Evolutionary conservation across 768 basidiomycete genomes (phyloP).

Genomic region (Boletus pseudopeckii): DNA sequence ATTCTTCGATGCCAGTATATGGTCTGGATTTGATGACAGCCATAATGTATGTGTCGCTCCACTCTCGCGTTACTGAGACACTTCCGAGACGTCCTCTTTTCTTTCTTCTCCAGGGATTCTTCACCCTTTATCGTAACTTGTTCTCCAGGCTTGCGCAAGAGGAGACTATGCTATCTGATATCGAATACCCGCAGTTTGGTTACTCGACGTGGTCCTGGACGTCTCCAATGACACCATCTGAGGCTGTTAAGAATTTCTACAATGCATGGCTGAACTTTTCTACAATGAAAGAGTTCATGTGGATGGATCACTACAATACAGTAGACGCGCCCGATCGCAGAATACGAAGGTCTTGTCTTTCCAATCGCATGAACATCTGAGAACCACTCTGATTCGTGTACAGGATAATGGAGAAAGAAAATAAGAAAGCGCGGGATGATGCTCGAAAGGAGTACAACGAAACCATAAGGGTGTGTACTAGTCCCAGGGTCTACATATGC

Average conservation of each 20-base stretch:
- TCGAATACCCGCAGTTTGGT: slow-evolving; percentile 82
- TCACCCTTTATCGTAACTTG: slow-evolving; percentile 81
- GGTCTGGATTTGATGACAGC: slow-evolving; percentile 61
- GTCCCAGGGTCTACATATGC: background rate
- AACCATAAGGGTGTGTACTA: slow-evolving; percentile 66
- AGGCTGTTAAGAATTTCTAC: slow-evolving; percentile 75
- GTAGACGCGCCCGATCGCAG: slow-evolving; percentile 84
- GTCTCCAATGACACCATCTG: slow-evolving; percentile 40
- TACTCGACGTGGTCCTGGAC: slow-evolving; percentile 72
- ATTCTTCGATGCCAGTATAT: slow-evolving; percentile 77
- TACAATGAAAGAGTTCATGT: slow-evolving; percentile 83
- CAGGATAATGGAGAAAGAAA: slow-evolving; percentile 93
- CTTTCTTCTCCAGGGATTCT: slow-evolving; percentile 67
- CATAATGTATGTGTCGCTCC: slow-evolving; percentile 45
- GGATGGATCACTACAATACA: slow-evolving; percentile 82
- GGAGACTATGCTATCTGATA: slow-evolving; percentile 48
- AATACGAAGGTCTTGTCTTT: slow-evolving; percentile 61
- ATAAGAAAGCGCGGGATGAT: slow-evolving; percentile 87
- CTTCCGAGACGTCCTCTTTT: background rate
- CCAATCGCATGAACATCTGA: background rate
- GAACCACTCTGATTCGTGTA: background rate
- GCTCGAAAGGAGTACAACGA: slow-evolving; percentile 91
- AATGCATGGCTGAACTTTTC: slow-evolving; percentile 81
- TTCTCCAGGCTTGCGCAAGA: slow-evolving; percentile 82
- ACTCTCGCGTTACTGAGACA: background rate